phyloP scores from a whole-genome alignment of 2,329 filamentous ascomycete genomes.

The Alternaria gaisen region DNA sequence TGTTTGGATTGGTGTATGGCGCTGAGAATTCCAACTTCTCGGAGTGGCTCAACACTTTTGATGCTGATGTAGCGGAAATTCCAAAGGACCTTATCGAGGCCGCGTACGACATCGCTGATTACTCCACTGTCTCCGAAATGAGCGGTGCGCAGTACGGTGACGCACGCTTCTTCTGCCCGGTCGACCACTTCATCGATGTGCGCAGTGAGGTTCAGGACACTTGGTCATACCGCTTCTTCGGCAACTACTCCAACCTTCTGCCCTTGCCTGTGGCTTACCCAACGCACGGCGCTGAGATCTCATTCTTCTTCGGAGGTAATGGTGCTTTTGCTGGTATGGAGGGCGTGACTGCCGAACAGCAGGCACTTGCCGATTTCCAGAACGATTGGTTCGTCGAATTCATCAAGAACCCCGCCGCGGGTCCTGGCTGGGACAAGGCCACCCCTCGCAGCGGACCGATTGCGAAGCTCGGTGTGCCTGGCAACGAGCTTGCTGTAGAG shows the following conservation, averaged over 20 bases:
- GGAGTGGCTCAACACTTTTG: slow-evolving; percentile 57
- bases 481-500: slow-evolving; percentile 44
- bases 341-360: slow-evolving; percentile 51
- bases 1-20: slow-evolving; percentile 37
- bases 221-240: slow-evolving; percentile 58
- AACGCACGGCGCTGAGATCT: slow-evolving; percentile 54
- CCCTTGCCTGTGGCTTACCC: slow-evolving; percentile 45
- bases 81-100: slow-evolving; percentile 44
- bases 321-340: slow-evolving; percentile 51
- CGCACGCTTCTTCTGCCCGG: slow-evolving; percentile 57
- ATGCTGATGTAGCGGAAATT: slow-evolving; percentile 53
- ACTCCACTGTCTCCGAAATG: slow-evolving; percentile 50
- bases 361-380: slow-evolving; percentile 54
- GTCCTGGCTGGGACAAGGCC: slow-evolving; percentile 54
- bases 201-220: slow-evolving; percentile 52
- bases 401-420: slow-evolving; percentile 56
- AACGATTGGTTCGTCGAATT: slow-evolving; percentile 56
- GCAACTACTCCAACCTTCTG: slow-evolving; percentile 47
- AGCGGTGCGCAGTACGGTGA: slow-evolving; percentile 57
- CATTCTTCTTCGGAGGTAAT: slow-evolving; percentile 59
- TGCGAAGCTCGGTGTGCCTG: slow-evolving; percentile 49
- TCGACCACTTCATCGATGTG: slow-evolving; percentile 50
- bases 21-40: slow-evolving; percentile 47
- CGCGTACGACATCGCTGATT: slow-evolving; percentile 51
- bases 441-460: slow-evolving; percentile 41